Percentiles rank a stretch among this genome's conserved stretches.
These are phyloP conservation scores for Podila epicladia DNA, from an alignment of 192 early-diverging fungal genomes.

Conservation along the genomic window DNA sequence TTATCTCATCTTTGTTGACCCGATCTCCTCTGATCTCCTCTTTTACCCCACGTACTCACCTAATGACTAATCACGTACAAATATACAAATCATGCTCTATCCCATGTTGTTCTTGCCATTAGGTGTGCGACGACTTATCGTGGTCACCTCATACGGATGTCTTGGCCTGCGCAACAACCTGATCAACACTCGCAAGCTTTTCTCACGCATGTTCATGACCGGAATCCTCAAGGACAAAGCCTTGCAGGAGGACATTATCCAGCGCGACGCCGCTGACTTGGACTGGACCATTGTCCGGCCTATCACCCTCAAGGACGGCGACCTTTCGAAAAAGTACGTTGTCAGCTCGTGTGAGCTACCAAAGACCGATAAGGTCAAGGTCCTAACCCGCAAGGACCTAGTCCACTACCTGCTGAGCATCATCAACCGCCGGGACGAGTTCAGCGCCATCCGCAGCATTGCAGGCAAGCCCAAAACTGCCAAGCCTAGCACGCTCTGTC, in stretches of 20 bases:
- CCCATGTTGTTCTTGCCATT: not conserved
- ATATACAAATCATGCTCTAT: not conserved
- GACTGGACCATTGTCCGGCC: slow-evolving; percentile 58
- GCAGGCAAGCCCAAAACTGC: slow-evolving; percentile 20
- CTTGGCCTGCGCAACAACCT: slow-evolving; percentile 37
- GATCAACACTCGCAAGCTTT: slow-evolving; percentile 29
- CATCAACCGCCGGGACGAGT: slow-evolving; percentile 32
- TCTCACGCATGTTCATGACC: slow-evolving; percentile 45
- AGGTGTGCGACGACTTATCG: slow-evolving; percentile 44
- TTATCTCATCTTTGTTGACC: not conserved
- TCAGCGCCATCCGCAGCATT: slow-evolving; percentile 29
- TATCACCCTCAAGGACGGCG: slow-evolving; percentile 43
- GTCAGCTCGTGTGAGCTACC: slow-evolving; percentile 37
- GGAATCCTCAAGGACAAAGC: slow-evolving; percentile 52
- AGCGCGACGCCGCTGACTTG: slow-evolving; percentile 26
- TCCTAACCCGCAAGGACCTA: slow-evolving; percentile 46
- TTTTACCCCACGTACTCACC: not conserved
- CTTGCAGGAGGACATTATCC: slow-evolving; percentile 49
- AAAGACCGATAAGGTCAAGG: slow-evolving; percentile 35
- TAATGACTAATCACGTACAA: too few species aligned
- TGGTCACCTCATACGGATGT: slow-evolving; percentile 43
- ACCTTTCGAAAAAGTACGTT: slow-evolving; percentile 28
- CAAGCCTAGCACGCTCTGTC: not conserved
- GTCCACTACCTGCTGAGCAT: slow-evolving; percentile 49
- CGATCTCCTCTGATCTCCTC: not conserved